phyloP scores from a whole-genome alignment of 768 basidiomycete genomes.

The Coprinopsis marcescibilis region DNA sequence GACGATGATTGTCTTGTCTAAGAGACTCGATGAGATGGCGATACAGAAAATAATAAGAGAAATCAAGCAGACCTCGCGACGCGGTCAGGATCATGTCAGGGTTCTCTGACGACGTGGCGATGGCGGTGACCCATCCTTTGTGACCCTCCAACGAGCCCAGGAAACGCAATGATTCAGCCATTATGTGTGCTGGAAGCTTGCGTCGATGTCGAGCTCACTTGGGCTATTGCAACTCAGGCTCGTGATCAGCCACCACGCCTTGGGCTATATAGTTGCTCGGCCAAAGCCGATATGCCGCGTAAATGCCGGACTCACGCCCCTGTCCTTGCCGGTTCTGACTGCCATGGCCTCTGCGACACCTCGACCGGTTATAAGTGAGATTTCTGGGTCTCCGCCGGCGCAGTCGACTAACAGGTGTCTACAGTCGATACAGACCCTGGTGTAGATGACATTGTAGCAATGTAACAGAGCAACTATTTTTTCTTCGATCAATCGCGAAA shows the following conservation, averaged over 20 bases:
- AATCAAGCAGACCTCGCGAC: constrained; percentile 70
- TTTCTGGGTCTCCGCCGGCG: not conserved
- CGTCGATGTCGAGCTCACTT: constrained; percentile 22
- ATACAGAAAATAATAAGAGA: constrained; percentile 21
- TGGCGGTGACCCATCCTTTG: constrained; percentile 97
- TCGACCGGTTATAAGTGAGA: constrained; percentile 66
- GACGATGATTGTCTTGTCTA: constrained; percentile 99
- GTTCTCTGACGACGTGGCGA: constrained; percentile 97
- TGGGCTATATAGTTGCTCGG: constrained; percentile 54
- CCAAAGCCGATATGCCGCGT: too few species aligned
- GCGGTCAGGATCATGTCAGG: constrained; percentile 99
- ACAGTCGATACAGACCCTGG: constrained; percentile 85
- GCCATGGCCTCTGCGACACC: constrained; percentile 13
- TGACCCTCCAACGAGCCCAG: constrained; percentile 90
- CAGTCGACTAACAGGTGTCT: not conserved
- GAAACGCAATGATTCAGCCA: constrained; percentile 85
- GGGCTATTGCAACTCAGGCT: constrained; percentile 3
- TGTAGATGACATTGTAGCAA: constrained; percentile 75
- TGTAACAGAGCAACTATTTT: constrained; percentile 47
- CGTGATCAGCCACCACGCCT: constrained; percentile 58
- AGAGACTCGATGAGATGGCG: constrained; percentile 16
- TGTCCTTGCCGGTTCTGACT: too few species aligned
- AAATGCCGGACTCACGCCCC: too few species aligned
- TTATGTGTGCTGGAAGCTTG: constrained; percentile 32
- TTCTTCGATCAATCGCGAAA: not conserved